Base-by-base conservation (phyloP, 2,329 filamentous ascomycete species). In the Ophiostoma perfectum region DNA sequence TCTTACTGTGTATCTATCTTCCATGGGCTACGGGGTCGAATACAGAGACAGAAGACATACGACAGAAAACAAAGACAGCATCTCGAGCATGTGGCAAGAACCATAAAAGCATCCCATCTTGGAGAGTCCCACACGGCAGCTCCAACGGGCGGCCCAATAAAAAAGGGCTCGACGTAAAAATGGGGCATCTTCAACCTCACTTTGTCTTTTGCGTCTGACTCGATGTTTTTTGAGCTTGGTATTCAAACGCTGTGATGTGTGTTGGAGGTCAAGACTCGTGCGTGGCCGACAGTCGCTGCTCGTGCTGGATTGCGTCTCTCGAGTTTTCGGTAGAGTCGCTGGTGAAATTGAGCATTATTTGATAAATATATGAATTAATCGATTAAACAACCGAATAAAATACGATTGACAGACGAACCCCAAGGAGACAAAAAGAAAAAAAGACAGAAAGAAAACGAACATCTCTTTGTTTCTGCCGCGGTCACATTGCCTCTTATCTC, bases 91-190 rank as follows among this genome's bases (percentile, higher is more conserved):
- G n/a, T 55, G n/a, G 18, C 18, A 9, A 38, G 12, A 38, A 38
- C 18, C 27, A 27, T 27, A 27, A 27, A 27, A 16, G 55, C 55
- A 60, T 60, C 55, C 36, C 52, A 38, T 62, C 36, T 58, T 62
- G 58, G 36, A 11, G 1, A 63, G 39, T 63, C 60, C 60, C 39
- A 42, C 60, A 42, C 38, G 16, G 39, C 39, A 63, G 4, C 39
- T 18, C 41, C n/a, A 64, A 64, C 63, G 42, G 60, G 63, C 42
- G 63, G 63, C 63, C 63, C 63, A 64, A 44, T 64, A 64, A 64
- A 64, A 64, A 42, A 64, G 39, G 63, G 63, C 63, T 41, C 41
- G 18, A 8, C 6, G 7, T 12, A 44, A 64, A 47, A 38, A 45
- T 47, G 63, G 63, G 63, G 63, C 62, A 64, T 64, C 63, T 7